Evolutionary conservation across 176 grass and related monocot species (phyloP).

Genomic region (Echinochloa phyllopogon): DNA sequence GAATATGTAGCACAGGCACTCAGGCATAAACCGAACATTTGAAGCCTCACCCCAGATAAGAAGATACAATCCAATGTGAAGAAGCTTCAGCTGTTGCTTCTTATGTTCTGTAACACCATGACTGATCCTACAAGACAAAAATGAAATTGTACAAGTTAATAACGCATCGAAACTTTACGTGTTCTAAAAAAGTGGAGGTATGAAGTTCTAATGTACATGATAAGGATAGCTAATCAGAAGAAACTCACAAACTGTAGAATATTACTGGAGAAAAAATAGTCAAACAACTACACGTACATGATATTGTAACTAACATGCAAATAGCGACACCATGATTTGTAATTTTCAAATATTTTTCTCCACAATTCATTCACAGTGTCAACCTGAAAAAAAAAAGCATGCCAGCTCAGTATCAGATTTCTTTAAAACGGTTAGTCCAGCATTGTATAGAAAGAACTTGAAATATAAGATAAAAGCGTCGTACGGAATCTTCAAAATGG

Average conservation of each 20-base stretch:
- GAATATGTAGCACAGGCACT: conserved; percentile 83
- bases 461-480: conserved; percentile 10
- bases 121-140: conserved; percentile 30
- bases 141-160: conserved; percentile 6
- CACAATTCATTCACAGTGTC: conserved; percentile 45
- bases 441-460: not conserved
- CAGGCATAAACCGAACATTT: conserved; percentile 84
- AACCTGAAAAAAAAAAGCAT: conserved; percentile 48
- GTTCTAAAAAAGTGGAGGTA: not conserved
- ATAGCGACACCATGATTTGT: conserved; percentile 71
- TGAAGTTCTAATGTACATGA: not conserved
- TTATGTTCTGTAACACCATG: conserved; percentile 33
- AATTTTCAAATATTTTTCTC: conserved; percentile 67
- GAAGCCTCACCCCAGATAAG: conserved; percentile 88
- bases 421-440: conserved; percentile 17
- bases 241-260: conserved; percentile 14
- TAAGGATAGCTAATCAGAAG: not conserved
- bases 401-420: conserved; percentile 17
- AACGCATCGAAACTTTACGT: not conserved
- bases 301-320: conserved; percentile 56
- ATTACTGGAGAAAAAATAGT: not conserved
- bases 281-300: conserved; percentile 35
- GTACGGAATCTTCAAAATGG: conserved; percentile 23
- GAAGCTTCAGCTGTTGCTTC: conserved; percentile 59
- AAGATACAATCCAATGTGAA: conserved; percentile 80